Conservation (phyloP, 2,329 filamentous ascomycete genomes). For the Nemania serpens region DNA sequence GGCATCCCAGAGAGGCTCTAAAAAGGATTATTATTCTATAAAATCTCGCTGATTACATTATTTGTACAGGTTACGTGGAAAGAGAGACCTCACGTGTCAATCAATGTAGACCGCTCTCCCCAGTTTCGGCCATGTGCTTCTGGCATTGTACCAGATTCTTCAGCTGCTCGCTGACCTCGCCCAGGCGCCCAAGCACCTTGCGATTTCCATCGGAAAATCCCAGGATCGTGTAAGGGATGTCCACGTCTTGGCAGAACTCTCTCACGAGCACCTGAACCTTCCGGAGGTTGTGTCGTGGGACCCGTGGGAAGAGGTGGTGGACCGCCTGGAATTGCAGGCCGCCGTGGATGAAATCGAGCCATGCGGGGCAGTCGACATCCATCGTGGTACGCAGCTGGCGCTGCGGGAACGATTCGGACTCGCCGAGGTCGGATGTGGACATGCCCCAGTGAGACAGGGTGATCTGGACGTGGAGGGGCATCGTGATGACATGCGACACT, state of each 20-base stretch:
- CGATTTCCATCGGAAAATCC: constrained; percentile 67
- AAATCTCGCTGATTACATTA: constrained; percentile 5
- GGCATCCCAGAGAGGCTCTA: background rate
- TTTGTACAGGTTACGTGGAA: background rate
- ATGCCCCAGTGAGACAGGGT: constrained; percentile 75
- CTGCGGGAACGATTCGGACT: constrained; percentile 69
- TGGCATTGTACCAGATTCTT: constrained; percentile 63
- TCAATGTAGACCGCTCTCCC: constrained; percentile 45
- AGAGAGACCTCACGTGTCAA: background rate
- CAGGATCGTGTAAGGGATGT: constrained; percentile 65
- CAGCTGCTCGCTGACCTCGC: constrained; percentile 65
- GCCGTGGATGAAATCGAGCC: constrained; percentile 73
- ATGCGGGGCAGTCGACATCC: constrained; percentile 73
- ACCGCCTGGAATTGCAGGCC: constrained; percentile 74
- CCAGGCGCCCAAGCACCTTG: constrained; percentile 53
- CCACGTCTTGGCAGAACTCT: constrained; percentile 67
- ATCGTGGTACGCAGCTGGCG: constrained; percentile 73
- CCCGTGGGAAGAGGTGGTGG: constrained; percentile 70
- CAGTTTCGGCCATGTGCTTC: constrained; percentile 54
- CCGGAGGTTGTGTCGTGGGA: constrained; percentile 70
- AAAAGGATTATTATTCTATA: constrained; percentile 3
- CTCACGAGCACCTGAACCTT: constrained; percentile 61
- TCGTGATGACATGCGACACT: constrained; percentile 67
- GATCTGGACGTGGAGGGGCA: constrained; percentile 73
- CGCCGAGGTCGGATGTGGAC: constrained; percentile 67